Conservation (phyloP, 2,329 filamentous ascomycete species). For the Pseudomassariella vexata region DNA sequence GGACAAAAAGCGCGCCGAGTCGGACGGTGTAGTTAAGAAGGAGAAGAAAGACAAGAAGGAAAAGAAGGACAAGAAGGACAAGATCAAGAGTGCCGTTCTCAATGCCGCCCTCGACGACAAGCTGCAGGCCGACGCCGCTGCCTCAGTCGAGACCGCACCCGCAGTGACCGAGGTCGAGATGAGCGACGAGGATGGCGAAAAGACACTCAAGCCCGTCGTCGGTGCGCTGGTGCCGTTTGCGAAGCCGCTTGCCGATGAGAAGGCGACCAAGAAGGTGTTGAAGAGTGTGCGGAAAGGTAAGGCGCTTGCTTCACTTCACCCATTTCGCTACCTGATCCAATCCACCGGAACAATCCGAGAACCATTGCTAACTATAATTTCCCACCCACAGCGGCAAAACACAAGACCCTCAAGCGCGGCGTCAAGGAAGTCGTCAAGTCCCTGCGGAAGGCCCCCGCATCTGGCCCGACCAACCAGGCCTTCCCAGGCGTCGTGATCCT, state of each 20-base stretch:
- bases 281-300: slow-evolving; percentile 53
- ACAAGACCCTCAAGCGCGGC: slow-evolving; percentile 92
- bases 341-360: too few species aligned
- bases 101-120: slow-evolving; percentile 60
- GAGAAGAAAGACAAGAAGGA: slow-evolving; percentile 63
- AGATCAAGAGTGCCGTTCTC: slow-evolving; percentile 51
- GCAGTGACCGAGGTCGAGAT: slow-evolving; percentile 37
- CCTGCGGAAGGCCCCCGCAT: slow-evolving; percentile 80
- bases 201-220: slow-evolving; percentile 37
- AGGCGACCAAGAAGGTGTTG: slow-evolving; percentile 60
- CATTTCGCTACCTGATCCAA: too few species aligned
- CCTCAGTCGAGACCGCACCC: slow-evolving; percentile 33
- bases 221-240: slow-evolving; percentile 77
- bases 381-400: slow-evolving; percentile 69
- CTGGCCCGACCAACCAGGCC: slow-evolving; percentile 56
- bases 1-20: slow-evolving; percentile 48
- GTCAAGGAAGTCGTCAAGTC: slow-evolving; percentile 99
- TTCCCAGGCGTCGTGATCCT: slow-evolving; percentile 79
- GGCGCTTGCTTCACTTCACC: too few species aligned
- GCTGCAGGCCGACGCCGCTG: slow-evolving; percentile 49
- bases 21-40: slow-evolving; percentile 46
- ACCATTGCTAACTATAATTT: slow-evolving; percentile 13
- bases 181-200: slow-evolving; percentile 35
- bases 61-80: slow-evolving; percentile 64
- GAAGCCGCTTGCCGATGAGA: slow-evolving; percentile 72